These are phyloP conservation scores for Metschnikowia cerradonensis DNA, from an alignment of 805 yeast species.

Conservation along the genomic window DNA sequence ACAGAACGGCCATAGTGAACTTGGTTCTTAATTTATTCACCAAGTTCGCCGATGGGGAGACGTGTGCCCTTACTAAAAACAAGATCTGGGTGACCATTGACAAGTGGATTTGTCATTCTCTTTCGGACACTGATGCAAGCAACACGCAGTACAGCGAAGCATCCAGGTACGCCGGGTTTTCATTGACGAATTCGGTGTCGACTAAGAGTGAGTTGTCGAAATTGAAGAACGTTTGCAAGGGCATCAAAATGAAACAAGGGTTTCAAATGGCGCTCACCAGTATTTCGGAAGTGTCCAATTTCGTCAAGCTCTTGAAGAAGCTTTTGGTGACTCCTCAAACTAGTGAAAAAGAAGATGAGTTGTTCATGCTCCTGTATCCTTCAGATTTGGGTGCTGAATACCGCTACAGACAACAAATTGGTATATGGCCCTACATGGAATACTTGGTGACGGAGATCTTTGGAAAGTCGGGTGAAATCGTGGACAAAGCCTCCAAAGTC, in stretches of 20 bases:
- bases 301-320: conserved; percentile 49
- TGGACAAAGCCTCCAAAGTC: conserved; percentile 28
- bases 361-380: conserved; percentile 49
- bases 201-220: conserved; percentile 9
- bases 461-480: conserved; percentile 43
- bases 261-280: conserved; percentile 44
- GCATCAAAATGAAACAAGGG: conserved; percentile 11
- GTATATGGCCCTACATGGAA: conserved; percentile 78
- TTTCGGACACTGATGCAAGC: conserved; percentile 11
- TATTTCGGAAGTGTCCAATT: conserved; percentile 58
- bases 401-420: conserved; percentile 46
- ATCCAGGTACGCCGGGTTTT: conserved; percentile 16
- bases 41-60: conserved; percentile 46
- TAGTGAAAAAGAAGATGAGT: conserved; percentile 18
- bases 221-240: conserved; percentile 6
- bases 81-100: conserved; percentile 70
- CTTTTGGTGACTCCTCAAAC: conserved; percentile 29
- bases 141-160: conserved; percentile 17
- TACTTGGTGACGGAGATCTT: conserved; percentile 66
- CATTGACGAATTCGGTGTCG: conserved; percentile 4
- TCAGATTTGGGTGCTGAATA: conserved; percentile 55
- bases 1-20: conserved; percentile 32
- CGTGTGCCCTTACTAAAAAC: conserved; percentile 31
- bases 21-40: conserved; percentile 48
- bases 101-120: conserved; percentile 55